Conservation (phyloP, 306 rosid species). For the Cyamopsis tetragonoloba region DNA sequence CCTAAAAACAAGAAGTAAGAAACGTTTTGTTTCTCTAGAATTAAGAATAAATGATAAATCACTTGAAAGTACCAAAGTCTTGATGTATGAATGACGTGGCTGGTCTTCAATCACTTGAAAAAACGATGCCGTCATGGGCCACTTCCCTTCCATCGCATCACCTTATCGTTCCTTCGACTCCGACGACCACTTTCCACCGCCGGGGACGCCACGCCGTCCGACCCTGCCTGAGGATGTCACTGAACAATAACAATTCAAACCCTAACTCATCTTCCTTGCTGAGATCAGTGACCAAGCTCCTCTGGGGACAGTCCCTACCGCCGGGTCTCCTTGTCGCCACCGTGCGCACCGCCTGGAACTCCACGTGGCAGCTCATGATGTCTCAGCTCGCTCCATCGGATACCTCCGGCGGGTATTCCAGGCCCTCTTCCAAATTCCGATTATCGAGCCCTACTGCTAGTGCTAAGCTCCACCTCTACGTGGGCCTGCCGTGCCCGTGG, state of each 20-base stretch:
- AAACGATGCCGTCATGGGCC: slow-evolving; percentile 27
- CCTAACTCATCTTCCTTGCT: slow-evolving; percentile 44
- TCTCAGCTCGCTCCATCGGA: slow-evolving; percentile 94
- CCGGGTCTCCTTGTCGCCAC: slow-evolving; percentile 75
- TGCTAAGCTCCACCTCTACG: slow-evolving; percentile 59
- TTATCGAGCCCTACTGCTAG: slow-evolving; percentile 6
- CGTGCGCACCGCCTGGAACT: slow-evolving; percentile 75
- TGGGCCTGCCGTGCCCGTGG: slow-evolving; percentile 93
- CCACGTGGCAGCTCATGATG: slow-evolving; percentile 93
- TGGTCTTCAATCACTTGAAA: neutral
- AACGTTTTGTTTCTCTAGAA: too few relatives aligned
- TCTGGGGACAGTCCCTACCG: slow-evolving; percentile 87
- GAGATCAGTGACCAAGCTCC: slow-evolving; percentile 59
- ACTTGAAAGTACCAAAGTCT: too few relatives aligned
- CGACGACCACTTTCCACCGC: slow-evolving; percentile 6
- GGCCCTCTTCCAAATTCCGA: slow-evolving; percentile 76
- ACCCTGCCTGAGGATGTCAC: slow-evolving; percentile 37
- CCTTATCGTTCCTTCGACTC: slow-evolving; percentile 16
- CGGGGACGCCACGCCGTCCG: neutral
- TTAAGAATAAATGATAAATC: too few relatives aligned
- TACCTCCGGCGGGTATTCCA: slow-evolving; percentile 56
- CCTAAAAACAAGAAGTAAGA: too few relatives aligned
- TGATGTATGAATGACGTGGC: neutral
- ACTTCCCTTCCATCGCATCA: slow-evolving; percentile 11
- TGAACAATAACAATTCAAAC: slow-evolving; percentile 33